Evolutionary conservation across 2,329 filamentous ascomycete genomes (phyloP).

Genomic region (Beauveria medogensis): DNA sequence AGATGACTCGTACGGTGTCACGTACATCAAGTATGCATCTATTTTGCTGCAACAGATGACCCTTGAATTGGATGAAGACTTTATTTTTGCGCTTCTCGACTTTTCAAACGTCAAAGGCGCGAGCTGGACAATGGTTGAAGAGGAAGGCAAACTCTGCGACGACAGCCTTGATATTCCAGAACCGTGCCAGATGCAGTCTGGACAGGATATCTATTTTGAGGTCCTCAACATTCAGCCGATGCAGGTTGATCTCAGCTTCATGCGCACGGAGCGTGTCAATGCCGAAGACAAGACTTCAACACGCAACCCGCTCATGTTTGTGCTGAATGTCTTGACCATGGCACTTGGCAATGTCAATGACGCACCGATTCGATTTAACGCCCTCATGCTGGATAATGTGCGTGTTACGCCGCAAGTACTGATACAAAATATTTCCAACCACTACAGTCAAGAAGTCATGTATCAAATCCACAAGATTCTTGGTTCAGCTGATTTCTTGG

Average conservation of each 20-base stretch:
- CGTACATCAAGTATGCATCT: slow-evolving; percentile 98
- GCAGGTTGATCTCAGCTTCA: slow-evolving; percentile 95
- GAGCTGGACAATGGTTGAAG: slow-evolving; percentile 59
- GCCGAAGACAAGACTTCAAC: slow-evolving; percentile 89
- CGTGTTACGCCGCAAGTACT: slow-evolving; percentile 80
- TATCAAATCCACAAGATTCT: slow-evolving; percentile 97
- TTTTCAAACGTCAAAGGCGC: slow-evolving; percentile 90
- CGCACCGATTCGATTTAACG: slow-evolving; percentile 87
- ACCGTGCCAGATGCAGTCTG: slow-evolving; percentile 72
- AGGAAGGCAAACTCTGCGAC: slow-evolving; percentile 81
- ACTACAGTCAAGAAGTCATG: slow-evolving; percentile 94
- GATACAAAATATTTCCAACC: slow-evolving; percentile 77
- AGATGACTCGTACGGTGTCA: slow-evolving; percentile 93
- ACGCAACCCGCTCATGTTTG: slow-evolving; percentile 94
- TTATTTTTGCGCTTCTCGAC: slow-evolving; percentile 91
- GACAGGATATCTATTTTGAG: slow-evolving; percentile 97
- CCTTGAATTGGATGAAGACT: slow-evolving; percentile 93
- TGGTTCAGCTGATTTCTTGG: slow-evolving; percentile 93
- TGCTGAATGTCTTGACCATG: slow-evolving; percentile 98
- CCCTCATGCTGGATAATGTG: slow-evolving; percentile 89
- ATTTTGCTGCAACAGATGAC: slow-evolving; percentile 96
- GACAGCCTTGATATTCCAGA: slow-evolving; percentile 88
- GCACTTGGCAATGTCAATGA: slow-evolving; percentile 99
- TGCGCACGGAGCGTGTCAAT: slow-evolving; percentile 92
- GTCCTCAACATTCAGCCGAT: slow-evolving; percentile 94